Base-by-base conservation (phyloP, 1,139 yeast genomes). In the Eremothecium sinecaudum region DNA sequence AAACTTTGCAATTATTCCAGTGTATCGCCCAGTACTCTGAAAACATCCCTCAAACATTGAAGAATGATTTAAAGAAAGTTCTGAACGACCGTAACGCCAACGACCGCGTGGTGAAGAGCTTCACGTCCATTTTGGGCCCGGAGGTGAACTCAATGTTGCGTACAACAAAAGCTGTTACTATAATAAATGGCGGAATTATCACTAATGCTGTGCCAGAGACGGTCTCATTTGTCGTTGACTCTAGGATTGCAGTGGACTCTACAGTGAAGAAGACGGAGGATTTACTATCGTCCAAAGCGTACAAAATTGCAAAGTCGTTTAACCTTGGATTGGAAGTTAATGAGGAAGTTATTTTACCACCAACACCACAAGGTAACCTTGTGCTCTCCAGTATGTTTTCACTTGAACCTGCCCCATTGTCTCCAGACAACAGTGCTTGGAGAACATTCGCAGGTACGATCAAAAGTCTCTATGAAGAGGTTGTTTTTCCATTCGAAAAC, bases 181-280 rank as follows among this genome's bases (percentile, higher is more conserved):
- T 75, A 6, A 61, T 76, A 31, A 41, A 54, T 10, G 82, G 82
- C 18, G 84, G 83, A 27, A 66, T 67, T 16, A 77, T 76, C 48
- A 64, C 73, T 1, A 79, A 80, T 50, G 87, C 90, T 2, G 62
- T 81, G 38, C 93, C 93, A 1, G 92, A 81, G 50, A 66, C 63
- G 42, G 79, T 72, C 4, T 61, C 65, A 4, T 62, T 75, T 14
- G 47, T 67, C 34, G 61, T 75, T 14, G 74, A 75, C 47, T 75
- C 72, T 45, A 63, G 82, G 48, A 66, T 75, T 30, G 67, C 72
- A 12, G 53, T 70, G 14, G 75, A 69, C 41, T 67, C 70, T 23
- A 47, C 67, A 16, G 66, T 68, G n/a, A 47, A 56, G 10, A 58
- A 62, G 16, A 69, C 74, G 0, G 46, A 61, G 18, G 54, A 62